Conservation (phyloP, 2,329 filamentous ascomycete species). For the Phyllosticta paracitricarpa region DNA sequence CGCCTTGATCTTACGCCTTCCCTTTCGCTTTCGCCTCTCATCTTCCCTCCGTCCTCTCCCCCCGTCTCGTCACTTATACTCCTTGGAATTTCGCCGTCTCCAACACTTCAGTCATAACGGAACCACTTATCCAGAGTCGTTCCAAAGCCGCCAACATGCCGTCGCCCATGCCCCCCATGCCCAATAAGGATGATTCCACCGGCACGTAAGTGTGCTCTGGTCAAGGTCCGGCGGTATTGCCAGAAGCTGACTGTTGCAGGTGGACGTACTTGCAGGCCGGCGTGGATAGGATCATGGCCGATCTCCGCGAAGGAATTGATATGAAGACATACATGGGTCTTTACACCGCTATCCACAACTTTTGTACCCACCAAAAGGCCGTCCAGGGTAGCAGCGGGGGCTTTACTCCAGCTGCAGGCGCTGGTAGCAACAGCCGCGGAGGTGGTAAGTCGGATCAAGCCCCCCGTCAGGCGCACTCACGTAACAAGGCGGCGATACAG, state of each 20-base stretch:
- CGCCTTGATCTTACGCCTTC: neutral
- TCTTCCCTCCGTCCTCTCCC: neutral
- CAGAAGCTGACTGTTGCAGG: constrained; percentile 34
- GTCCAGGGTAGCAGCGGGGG: constrained; percentile 44
- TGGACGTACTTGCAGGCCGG: constrained; percentile 85
- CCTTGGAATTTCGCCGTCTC: neutral
- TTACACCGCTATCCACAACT: constrained; percentile 97
- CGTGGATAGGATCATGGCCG: constrained; percentile 87
- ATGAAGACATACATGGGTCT: constrained; percentile 97
- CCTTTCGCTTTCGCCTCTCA: neutral
- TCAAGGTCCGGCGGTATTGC: neutral
- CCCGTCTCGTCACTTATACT: neutral
- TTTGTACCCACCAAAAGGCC: constrained; percentile 96
- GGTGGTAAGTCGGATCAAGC: constrained; percentile 37
- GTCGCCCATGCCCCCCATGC: constrained; percentile 32
- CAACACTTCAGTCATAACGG: neutral
- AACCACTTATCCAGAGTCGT: neutral
- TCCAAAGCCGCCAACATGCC: constrained; percentile 9
- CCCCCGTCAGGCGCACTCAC: neutral
- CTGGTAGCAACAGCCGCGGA: constrained; percentile 54
- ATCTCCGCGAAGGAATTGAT: constrained; percentile 84
- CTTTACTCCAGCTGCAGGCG: constrained; percentile 22
- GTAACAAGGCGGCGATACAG: constrained; percentile 34
- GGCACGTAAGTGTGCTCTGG: constrained; percentile 45
- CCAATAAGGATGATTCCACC: constrained; percentile 48